Conservation (phyloP, 2,329 filamentous ascomycete genomes). For the Diplodia seriata region DNA sequence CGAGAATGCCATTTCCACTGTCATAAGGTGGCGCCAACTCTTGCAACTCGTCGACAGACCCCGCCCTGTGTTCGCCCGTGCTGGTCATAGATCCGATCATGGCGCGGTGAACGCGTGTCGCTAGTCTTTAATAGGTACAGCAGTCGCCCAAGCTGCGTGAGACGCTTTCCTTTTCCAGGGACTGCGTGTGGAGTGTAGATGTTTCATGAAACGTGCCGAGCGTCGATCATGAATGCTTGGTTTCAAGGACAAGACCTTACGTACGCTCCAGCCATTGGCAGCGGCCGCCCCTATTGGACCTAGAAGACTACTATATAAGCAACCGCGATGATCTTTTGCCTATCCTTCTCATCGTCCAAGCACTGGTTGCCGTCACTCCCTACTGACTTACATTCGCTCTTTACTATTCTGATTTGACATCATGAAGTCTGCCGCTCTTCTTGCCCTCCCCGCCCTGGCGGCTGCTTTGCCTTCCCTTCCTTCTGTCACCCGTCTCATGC, state of each 20-base stretch:
- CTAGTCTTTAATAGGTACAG: not conserved
- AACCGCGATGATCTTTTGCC: constrained; percentile 1
- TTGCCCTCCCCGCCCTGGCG: constrained; percentile 20
- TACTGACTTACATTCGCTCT: not conserved
- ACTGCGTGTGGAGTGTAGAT: not conserved
- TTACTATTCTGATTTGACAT: not conserved
- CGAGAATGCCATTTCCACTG: not conserved
- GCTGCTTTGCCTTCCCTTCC: constrained; percentile 18
- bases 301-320: not conserved
- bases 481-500: not conserved
- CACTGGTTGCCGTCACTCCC: constrained; percentile 11
- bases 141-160: not conserved
- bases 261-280: not conserved
- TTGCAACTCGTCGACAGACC: not conserved
- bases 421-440: constrained; percentile 16
- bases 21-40: not conserved
- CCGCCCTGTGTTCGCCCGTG: not conserved
- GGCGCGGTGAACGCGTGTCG: not conserved
- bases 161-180: not conserved
- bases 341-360: constrained; percentile 5
- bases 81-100: not conserved
- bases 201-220: constrained; percentile 22
- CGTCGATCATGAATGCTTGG: constrained; percentile 23
- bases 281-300: not conserved
- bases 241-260: constrained; percentile 20